Evolutionary conservation across 768 basidiomycete species (phyloP).

Genomic region (Trametes elegans): DNA sequence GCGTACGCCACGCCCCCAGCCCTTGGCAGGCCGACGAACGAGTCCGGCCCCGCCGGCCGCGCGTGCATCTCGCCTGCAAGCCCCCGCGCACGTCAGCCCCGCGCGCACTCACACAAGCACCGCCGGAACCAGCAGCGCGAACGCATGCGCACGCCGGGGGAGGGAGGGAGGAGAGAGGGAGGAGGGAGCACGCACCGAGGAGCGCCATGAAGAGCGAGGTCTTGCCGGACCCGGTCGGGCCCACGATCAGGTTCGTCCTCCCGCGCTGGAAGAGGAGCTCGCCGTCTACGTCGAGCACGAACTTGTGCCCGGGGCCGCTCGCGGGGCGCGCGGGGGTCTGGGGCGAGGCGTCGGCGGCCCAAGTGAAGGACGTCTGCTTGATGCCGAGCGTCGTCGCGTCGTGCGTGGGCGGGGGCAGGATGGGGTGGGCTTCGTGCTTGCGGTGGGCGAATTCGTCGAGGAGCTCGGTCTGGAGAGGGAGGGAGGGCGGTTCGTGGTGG

Average conservation of each 20-base stretch:
- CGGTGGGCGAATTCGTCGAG: slow-evolving; percentile 40
- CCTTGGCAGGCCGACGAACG: slow-evolving; percentile 71
- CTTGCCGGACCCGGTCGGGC: slow-evolving; percentile 56
- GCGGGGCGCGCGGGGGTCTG: slow-evolving; percentile 31
- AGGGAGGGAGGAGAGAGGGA: too few species aligned
- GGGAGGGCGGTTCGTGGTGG: neutral
- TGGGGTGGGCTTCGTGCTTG: neutral
- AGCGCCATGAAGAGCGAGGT: slow-evolving; percentile 45
- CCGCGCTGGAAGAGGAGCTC: slow-evolving; percentile 52
- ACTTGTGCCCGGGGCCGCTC: slow-evolving; percentile 37
- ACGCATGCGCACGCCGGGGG: too few species aligned
- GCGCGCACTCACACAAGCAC: too few species aligned
- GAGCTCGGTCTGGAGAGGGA: slow-evolving; percentile 41
- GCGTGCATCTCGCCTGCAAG: slow-evolving; percentile 61
- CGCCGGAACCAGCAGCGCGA: too few species aligned
- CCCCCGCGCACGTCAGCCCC: neutral
- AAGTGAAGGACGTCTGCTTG: slow-evolving; percentile 52
- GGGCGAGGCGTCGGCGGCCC: slow-evolving; percentile 40
- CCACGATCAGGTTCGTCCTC: slow-evolving; percentile 53
- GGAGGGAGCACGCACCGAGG: neutral
- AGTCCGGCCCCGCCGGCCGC: slow-evolving; percentile 44
- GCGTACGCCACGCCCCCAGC: slow-evolving; percentile 71
- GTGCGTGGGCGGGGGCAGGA: neutral
- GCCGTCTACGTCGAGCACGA: slow-evolving; percentile 46
- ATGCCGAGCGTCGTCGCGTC: slow-evolving; percentile 44